Evolutionary conservation across 2,329 filamentous ascomycete species (phyloP), one percentile per base, ranked within the genome.

Genomic region (Xylariales sp.): DNA sequence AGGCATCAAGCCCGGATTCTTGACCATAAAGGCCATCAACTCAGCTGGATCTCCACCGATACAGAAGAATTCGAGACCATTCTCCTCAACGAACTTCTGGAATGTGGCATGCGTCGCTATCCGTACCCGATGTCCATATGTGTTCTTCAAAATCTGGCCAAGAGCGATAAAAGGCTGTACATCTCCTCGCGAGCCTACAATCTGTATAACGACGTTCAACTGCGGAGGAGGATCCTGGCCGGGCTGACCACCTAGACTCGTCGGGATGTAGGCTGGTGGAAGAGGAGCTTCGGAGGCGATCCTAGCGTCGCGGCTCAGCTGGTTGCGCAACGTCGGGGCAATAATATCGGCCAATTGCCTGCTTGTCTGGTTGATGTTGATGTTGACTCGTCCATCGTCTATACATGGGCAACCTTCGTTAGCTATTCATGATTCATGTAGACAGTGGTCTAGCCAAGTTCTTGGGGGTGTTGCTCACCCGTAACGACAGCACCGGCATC

Each of bases 321-420:
- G 73, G 47, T 71, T 69, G 46, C 74, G 64, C 29, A 89, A 59
- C 6, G 81, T 77, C 3, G 84, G 82, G 0, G 77, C 74, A 19
- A 90, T 71, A 10, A 90, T 68, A 45, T 81, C 77, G 2, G 84
- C 79, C 4, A 91, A 68, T 41, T 76, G 76, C 41, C 73, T 67
- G 51, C 75, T 81, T 50, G 79, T 82, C 58, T 88, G 82, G 55
- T 84, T 81, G 63, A 93, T 87, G 47, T 81, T 82, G 65, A 93
- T 88, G 55, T 88, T 81, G 52, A 93, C 74, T 55, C 88, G 79
- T 18, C 87, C 87, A 64, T 90, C 84, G 46, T 78, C 85, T 80
- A 39, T 16, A 20, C n/a, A 15, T 53, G 29, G 11, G 21, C 9
- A 22, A n/a, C n/a, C n/a, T n/a, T n/a, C n/a, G n/a, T n/a, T n/a